Base-by-base conservation (phyloP, 2,329 filamentous ascomycete species). In the Pseudopyricularia javanii region DNA sequence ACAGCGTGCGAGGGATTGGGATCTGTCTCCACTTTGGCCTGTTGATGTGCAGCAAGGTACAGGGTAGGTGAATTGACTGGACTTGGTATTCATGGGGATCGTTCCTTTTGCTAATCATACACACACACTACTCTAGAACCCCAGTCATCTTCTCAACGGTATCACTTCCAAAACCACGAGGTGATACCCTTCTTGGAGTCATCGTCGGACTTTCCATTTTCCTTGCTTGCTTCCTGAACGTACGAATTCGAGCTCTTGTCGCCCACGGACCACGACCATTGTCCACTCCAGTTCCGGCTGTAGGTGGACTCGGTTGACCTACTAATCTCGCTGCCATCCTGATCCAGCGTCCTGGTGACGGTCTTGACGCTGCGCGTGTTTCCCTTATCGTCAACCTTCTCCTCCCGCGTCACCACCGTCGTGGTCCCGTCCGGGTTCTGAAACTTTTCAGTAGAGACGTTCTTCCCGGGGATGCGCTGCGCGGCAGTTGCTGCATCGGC, bases 331-430 rank as follows among this genome's bases (percentile, higher is more conserved):
- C 66, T 64, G 47, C 73, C 74, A 7, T 72, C 59, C 20, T 63
- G 62, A 37, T 75, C 69, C 8, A 71, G 59, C 7, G 62, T 69
- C 55, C 65, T 69, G 26, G 68, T 64, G 7, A 67, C 69, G 8
- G 66, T 65, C 57, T 68, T 73, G 51, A 64, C 66, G 54, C 74
- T 71, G 12, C 67, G 57, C 17, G 17, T 20, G 56, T 72, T 70
- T 32, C 73, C 74, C 50, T 66, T 67, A 7, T 61, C 57, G 58
- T 76, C 73, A 4, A 71, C 65, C 50, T 70, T 66, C 55, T 75
- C 70, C 4, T 71, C 64, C 26, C 64, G 69, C 2, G 64, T 66
- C 53, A 64, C 63, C 26, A 69, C 62, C 26, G 66, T 64, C 51
- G 66, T 66, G 35, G 35, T 53, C 32, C 53, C 52, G 9, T 51